These are phyloP conservation scores for Reutealis trisperma DNA, from an alignment of 345 rosid species.

Conservation along the genomic window DNA sequence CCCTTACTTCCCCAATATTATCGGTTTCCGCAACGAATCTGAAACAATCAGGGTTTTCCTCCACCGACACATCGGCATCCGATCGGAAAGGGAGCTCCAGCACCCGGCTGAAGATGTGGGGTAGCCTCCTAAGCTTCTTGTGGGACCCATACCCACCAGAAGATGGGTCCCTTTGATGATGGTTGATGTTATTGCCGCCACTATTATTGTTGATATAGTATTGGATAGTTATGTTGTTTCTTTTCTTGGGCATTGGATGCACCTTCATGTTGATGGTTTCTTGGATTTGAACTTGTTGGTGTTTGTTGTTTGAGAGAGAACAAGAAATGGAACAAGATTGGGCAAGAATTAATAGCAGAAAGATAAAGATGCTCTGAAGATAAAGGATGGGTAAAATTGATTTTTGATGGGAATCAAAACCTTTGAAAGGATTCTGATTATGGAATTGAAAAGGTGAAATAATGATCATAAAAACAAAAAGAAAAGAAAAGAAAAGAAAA, in stretches of 20 bases:
- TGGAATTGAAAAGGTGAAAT: constrained; percentile 27
- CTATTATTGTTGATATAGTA: constrained; percentile 30
- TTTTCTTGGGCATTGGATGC: constrained; percentile 66
- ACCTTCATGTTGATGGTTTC: constrained; percentile 62
- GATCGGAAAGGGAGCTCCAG: constrained; percentile 91
- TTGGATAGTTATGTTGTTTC: constrained; percentile 60
- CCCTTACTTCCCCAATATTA: constrained; percentile 64
- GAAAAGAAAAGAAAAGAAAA: background rate
- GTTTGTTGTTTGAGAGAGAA: background rate
- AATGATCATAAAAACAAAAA: constrained; percentile 29
- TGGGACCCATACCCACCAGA: constrained; percentile 46
- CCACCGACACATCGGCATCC: constrained; percentile 78
- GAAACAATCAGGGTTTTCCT: constrained; percentile 75
- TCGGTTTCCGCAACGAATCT: constrained; percentile 83
- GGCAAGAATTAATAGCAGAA: constrained; percentile 28
- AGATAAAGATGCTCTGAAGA: constrained; percentile 30
- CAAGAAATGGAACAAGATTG: constrained; percentile 17
- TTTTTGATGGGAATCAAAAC: constrained; percentile 42
- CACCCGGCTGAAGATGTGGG: constrained; percentile 88
- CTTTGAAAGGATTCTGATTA: constrained; percentile 25
- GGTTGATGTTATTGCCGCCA: constrained; percentile 26
- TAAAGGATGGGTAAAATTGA: constrained; percentile 14
- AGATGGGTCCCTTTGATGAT: constrained; percentile 32
- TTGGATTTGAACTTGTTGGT: background rate
- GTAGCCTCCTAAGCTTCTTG: constrained; percentile 88